Evolutionary conservation across 2,329 filamentous ascomycete genomes (phyloP).

Genomic region (Apiospora rasikravindrae): DNA sequence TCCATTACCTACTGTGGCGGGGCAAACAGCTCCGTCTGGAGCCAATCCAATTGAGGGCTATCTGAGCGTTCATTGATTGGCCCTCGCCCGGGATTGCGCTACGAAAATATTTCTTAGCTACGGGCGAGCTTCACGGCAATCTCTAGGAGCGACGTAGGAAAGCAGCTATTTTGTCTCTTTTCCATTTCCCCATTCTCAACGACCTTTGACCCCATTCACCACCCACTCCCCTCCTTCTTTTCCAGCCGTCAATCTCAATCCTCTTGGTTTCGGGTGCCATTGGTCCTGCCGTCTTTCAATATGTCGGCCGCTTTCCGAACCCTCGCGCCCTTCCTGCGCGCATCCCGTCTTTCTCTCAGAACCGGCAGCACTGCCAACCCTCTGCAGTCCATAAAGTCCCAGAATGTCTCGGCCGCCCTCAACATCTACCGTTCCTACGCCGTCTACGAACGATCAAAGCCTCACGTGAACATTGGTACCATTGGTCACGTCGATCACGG

Average conservation of each 20-base stretch:
- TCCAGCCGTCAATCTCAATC: neutral
- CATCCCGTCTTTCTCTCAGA: constrained; percentile 76
- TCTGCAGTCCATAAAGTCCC: constrained; percentile 71
- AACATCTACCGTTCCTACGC: constrained; percentile 71
- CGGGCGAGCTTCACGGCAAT: constrained; percentile 7
- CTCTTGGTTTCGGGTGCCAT: constrained; percentile 4
- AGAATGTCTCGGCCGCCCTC: constrained; percentile 67
- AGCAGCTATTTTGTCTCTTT: constrained; percentile 13
- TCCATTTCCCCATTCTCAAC: neutral
- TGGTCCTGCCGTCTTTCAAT: constrained; percentile 43
- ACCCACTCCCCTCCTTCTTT: neutral
- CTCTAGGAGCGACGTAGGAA: neutral
- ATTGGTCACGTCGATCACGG: constrained; percentile 99
- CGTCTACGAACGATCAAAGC: constrained; percentile 87
- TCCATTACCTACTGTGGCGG: neutral
- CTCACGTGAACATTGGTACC: constrained; percentile 99
- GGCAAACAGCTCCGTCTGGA: neutral
- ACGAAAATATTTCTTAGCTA: constrained; percentile 17
- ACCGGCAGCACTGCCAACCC: constrained; percentile 74
- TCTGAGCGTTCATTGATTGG: neutral
- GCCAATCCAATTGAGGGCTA: constrained; percentile 3
- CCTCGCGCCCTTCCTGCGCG: constrained; percentile 79
- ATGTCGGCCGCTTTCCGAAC: constrained; percentile 86
- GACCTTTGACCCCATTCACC: constrained; percentile 8
- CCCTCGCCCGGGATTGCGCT: neutral